These are phyloP conservation scores for Bromus sterilis DNA, from an alignment of 176 grass and related monocot genomes.

Conservation along the genomic window DNA sequence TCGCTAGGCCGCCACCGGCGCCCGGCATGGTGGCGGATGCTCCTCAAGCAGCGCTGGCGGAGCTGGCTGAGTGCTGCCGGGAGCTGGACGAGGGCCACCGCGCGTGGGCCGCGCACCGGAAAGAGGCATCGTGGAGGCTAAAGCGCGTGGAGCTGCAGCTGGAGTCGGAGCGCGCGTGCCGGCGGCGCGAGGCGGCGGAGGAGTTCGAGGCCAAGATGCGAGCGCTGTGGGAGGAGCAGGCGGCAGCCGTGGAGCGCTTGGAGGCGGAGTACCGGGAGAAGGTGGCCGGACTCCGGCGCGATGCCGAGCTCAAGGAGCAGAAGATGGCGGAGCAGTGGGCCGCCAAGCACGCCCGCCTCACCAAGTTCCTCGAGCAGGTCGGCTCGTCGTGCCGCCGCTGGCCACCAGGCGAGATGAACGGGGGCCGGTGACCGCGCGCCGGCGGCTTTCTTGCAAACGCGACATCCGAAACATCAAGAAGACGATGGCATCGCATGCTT, in stretches of 20 bases:
- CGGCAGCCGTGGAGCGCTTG: constrained; percentile 51
- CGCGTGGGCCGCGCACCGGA: constrained; percentile 77
- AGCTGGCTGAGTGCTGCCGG: constrained; percentile 62
- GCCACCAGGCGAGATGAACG: constrained; percentile 52
- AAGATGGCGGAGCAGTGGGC: constrained; percentile 96
- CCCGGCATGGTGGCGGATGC: not conserved
- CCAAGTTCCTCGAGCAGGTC: constrained; percentile 72
- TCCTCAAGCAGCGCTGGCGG: constrained; percentile 29
- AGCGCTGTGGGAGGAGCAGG: constrained; percentile 58
- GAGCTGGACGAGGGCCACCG: constrained; percentile 84
- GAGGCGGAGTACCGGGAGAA: constrained; percentile 77
- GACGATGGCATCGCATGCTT: not conserved
- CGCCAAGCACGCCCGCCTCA: constrained; percentile 68
- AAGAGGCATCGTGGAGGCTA: constrained; percentile 82
- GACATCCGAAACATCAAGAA: not conserved
- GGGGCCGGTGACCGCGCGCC: constrained; percentile 28
- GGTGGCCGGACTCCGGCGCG: constrained; percentile 58
- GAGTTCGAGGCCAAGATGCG: constrained; percentile 79
- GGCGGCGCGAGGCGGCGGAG: constrained; percentile 70
- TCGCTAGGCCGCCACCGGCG: not conserved
- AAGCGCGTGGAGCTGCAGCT: constrained; percentile 90
- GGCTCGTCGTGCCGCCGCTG: constrained; percentile 14
- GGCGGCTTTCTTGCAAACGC: not conserved
- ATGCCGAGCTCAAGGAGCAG: constrained; percentile 85
- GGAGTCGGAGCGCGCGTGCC: constrained; percentile 61